These are phyloP conservation scores for Lippia alba DNA, from an alignment of 305 asterid genomes.

Conservation along the genomic window DNA sequence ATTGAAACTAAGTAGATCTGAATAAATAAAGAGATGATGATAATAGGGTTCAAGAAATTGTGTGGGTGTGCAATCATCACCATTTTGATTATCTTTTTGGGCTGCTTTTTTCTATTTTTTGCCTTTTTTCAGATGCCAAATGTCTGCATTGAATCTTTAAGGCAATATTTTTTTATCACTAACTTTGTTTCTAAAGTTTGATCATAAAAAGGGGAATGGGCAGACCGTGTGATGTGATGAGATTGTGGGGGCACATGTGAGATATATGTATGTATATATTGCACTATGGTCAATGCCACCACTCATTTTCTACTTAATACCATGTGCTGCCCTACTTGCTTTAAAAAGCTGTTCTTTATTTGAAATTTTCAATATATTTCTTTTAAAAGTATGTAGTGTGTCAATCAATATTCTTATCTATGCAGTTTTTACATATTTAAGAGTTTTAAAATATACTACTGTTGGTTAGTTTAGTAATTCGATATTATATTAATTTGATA, in stretches of 20 bases:
- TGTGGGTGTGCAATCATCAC: constrained; percentile 27
- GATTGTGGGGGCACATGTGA: constrained; percentile 5
- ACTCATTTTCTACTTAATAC: constrained; percentile 10
- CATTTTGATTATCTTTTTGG: constrained; percentile 30
- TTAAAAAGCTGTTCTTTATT: neutral
- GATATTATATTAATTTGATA: too few relatives aligned
- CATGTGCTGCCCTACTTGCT: constrained; percentile 10
- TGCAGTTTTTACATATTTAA: too few relatives aligned
- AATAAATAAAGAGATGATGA: constrained; percentile 7
- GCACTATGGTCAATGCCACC: constrained; percentile 13
- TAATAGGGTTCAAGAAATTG: neutral
- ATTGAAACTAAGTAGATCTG: neutral
- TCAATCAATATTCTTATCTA: too few relatives aligned
- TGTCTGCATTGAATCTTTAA: constrained; percentile 1
- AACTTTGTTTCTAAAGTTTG: constrained; percentile 31
- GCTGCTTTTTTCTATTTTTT: constrained; percentile 12
- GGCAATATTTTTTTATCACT: constrained; percentile 13
- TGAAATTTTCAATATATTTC: too few relatives aligned
- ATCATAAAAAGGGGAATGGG: constrained; percentile 26
- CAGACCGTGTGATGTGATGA: constrained; percentile 8
- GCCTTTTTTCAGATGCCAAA: neutral
- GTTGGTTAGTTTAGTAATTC: too few relatives aligned
- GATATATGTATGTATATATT: neutral
- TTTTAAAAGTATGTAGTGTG: too few relatives aligned
- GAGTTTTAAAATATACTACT: too few relatives aligned